Evolutionary conservation across 2,329 filamentous ascomycete species (phyloP).

Genomic region (Xylaria sp.): DNA sequence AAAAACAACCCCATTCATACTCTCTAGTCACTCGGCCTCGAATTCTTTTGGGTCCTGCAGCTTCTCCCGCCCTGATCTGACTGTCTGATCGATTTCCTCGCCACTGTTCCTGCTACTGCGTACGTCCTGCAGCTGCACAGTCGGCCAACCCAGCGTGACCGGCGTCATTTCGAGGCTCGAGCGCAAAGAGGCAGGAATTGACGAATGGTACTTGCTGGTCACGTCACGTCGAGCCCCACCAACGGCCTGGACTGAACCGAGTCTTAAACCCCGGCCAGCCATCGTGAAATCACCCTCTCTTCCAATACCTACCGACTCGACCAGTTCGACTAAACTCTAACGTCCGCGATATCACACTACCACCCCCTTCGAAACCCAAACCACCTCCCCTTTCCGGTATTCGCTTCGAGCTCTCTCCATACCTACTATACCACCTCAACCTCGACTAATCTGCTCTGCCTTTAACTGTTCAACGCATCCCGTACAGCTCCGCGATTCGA

Average conservation of each 20-base stretch:
- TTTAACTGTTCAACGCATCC: too few relatives aligned
- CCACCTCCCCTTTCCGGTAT: not conserved
- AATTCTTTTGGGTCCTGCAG: too few relatives aligned
- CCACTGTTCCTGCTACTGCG: constrained; percentile 9
- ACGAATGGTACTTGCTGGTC: constrained; percentile 11
- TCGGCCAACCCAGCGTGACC: constrained; percentile 13
- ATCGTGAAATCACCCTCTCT: constrained; percentile 6
- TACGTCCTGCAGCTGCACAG: not conserved
- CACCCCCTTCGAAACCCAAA: not conserved
- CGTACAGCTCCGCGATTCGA: constrained; percentile 18
- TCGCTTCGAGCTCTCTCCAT: not conserved
- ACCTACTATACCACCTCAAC: not conserved
- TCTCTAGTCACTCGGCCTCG: too few relatives aligned
- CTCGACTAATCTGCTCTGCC: constrained; percentile 4
- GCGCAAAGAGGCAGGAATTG: constrained; percentile 16
- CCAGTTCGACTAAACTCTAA: not conserved
- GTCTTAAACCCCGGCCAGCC: constrained; percentile 10
- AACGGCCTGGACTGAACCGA: not conserved
- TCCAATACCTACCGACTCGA: not conserved
- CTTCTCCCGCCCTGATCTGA: too few relatives aligned
- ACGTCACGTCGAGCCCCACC: constrained; percentile 7
- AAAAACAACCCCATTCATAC: not conserved
- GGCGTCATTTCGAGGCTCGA: constrained; percentile 18
- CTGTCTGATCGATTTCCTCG: too few relatives aligned
- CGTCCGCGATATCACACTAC: not conserved